Conservation (phyloP, 1,284 basidiomycete species). For the Moesziomyces parantarcticus region DNA sequence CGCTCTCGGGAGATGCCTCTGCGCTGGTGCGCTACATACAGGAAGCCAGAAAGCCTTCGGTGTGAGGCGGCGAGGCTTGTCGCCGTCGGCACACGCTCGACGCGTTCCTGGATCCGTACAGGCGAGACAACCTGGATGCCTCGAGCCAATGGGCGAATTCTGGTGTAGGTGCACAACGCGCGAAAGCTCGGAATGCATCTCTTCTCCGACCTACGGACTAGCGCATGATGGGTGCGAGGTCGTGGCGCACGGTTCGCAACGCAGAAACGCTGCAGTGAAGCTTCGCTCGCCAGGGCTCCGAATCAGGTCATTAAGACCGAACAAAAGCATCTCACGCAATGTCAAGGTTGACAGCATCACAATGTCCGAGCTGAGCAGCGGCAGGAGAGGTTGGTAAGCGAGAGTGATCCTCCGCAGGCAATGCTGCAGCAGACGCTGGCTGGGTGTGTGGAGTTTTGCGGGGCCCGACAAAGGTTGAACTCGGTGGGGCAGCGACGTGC, state of each 20-base stretch:
- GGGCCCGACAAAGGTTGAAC: neutral
- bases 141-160: neutral
- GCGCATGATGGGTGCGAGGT: neutral
- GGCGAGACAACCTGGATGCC: neutral
- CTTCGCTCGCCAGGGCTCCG: too few relatives aligned
- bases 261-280: neutral
- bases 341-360: neutral
- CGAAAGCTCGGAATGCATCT: neutral
- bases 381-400: neutral
- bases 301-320: too few relatives aligned
- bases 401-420: neutral
- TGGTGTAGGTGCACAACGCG: neutral
- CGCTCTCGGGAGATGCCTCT: slow-evolving; percentile 53
- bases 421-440: too few relatives aligned
- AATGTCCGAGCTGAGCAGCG: neutral
- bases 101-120: neutral
- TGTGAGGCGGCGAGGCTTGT: neutral
- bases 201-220: neutral
- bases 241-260: neutral
- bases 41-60: slow-evolving; percentile 21
- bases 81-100: neutral
- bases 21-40: slow-evolving; percentile 53
- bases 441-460: neutral
- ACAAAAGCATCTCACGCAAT: neutral
- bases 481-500: neutral